Evolutionary conservation across 176 grass and related monocot species (phyloP).

Genomic region (Zizania latifolia): DNA sequence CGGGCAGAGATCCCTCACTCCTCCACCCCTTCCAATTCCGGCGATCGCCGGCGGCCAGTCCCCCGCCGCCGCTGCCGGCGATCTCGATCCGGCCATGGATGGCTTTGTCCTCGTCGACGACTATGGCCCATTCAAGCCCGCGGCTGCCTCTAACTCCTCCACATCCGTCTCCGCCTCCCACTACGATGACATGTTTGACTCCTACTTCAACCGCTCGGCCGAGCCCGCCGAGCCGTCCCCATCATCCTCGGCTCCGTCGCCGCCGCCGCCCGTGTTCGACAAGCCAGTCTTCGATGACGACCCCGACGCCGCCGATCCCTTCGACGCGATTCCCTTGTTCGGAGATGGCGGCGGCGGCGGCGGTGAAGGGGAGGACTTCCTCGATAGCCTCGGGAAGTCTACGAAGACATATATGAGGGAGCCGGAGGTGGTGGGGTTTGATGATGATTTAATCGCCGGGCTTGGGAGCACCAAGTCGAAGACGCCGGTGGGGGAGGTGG

Average conservation of each 20-base stretch:
- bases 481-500: conserved; percentile 6
- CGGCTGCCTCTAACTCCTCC: neutral
- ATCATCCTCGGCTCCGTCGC: conserved; percentile 18
- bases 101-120: conserved; percentile 33
- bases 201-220: conserved; percentile 16
- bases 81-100: conserved; percentile 37
- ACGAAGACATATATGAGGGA: neutral
- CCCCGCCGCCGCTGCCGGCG: neutral
- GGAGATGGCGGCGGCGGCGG: conserved; percentile 26
- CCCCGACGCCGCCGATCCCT: conserved; percentile 14
- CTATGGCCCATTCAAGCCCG: conserved; percentile 15
- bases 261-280: conserved; percentile 27
- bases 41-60: neutral
- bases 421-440: conserved; percentile 22
- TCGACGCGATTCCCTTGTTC: conserved; percentile 36
- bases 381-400: conserved; percentile 35
- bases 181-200: conserved; percentile 47
- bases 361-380: conserved; percentile 31
- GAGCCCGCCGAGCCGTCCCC: conserved; percentile 18
- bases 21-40: neutral
- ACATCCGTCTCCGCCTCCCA: neutral
- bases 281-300: conserved; percentile 47
- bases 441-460: conserved; percentile 49
- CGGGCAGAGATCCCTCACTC: neutral
- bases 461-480: conserved; percentile 25